These are phyloP conservation scores for Fraxinus sp. DNA, from an alignment of 305 asterid genomes.

Conservation along the genomic window DNA sequence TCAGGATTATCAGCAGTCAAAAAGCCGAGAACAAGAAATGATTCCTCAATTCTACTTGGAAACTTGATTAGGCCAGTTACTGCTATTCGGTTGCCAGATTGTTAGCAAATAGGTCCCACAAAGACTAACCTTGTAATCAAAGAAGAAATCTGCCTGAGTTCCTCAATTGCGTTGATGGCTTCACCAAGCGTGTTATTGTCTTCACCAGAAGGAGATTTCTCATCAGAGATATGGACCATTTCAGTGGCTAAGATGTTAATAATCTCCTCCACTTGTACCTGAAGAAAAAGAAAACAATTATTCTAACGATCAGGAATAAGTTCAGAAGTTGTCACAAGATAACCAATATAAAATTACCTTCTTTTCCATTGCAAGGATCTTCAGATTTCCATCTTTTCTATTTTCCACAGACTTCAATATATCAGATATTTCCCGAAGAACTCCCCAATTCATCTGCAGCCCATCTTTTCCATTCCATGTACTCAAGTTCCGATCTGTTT, in stretches of 20 bases:
- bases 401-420: background rate
- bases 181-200: constrained; percentile 1
- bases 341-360: constrained; percentile 37
- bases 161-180: background rate
- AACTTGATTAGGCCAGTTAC: background rate
- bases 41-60: background rate
- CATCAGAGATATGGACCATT: background rate
- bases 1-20: background rate
- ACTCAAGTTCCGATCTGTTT: constrained; percentile 2
- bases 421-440: constrained; percentile 25
- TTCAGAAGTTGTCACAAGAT: background rate
- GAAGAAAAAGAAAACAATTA: background rate
- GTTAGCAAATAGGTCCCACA: background rate
- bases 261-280: constrained; percentile 29
- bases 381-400: constrained; percentile 1
- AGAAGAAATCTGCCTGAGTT: constrained; percentile 18
- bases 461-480: constrained; percentile 8
- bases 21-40: background rate
- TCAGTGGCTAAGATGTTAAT: constrained; percentile 1
- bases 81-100: background rate
- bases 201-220: constrained; percentile 10
- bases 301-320: background rate
- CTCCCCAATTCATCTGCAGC: constrained; percentile 31
- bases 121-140: constrained; percentile 28
- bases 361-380: constrained; percentile 12